Evolutionary conservation across 306 rosid genomes (phyloP), one percentile per base, ranked within the genome.

Genomic region (Malus orientalis): DNA sequence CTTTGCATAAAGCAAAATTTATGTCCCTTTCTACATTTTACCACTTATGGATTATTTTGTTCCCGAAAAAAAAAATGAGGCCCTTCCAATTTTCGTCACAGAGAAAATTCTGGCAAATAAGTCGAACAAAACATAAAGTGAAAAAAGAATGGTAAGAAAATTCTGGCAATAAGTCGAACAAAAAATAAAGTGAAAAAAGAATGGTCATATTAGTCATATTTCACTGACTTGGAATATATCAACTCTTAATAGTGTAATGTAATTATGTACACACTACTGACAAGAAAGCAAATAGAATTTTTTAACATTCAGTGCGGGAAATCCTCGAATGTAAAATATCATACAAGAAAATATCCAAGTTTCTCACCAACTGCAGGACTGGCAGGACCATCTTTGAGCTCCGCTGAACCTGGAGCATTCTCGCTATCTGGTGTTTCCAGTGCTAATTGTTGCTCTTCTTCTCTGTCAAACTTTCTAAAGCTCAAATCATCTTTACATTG

Each of bases 281-380:
- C 55, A 15, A 49, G 54, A 49, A 49, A 27, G 11, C 12, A 32
- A 64, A 32, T 16, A 32, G 13, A n/a, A 64, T 64, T 42, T 40
- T 44, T 59, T 62, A 49, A 16, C 55, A 74, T 62, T 29, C 4
- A 16, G 58, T 18, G 16, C 27, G 29, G 42, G 63, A 44, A 78
- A 47, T 30, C 54, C 61, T 45, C 74, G 23, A n/a, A 53, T 78
- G 76, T 44, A 54, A 73, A 27, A 57, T 44, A 66, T 63, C 55
- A 54, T 55, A 51, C 12, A 74, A 70, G 76, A 23, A 72, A 45
- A 62, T 23, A 69, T 33, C 29, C 38, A 84, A 30, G 70, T 76
- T 47, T 81, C 92, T 89, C 89, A 91, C 89, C 97, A 55, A 72
- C 55, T 53, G 20, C 55, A 5, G 83, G 83, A 77, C 67, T 74